A percentile compares a stretch with the other conserved stretches of the same genome.
phyloP scores from a whole-genome alignment of 1,284 basidiomycete genomes.

The Vanrija sp. region DNA sequence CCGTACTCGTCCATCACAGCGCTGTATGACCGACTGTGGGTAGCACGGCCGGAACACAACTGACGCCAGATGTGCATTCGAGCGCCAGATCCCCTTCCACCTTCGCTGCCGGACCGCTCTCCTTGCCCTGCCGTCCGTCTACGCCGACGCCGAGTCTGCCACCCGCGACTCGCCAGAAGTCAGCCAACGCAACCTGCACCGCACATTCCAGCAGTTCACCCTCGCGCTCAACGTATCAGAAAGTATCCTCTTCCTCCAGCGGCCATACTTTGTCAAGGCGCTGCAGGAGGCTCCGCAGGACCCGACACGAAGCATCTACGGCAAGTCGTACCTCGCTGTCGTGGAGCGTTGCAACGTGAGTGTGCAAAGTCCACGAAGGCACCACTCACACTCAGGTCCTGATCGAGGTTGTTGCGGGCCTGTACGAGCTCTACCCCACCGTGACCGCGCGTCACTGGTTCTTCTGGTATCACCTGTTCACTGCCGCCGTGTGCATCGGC shows the following conservation, averaged over 20 bases:
- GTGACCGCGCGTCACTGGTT: slow-evolving; percentile 35
- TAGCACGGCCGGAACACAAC: not conserved
- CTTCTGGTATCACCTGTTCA: slow-evolving; percentile 38
- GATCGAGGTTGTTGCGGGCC: slow-evolving; percentile 23
- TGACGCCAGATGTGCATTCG: slow-evolving; percentile 18
- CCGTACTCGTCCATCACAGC: slow-evolving; percentile 19
- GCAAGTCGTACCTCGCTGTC: slow-evolving; percentile 27
- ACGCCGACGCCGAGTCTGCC: slow-evolving; percentile 23
- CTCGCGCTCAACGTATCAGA: slow-evolving; percentile 31
- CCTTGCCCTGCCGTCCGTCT: slow-evolving; percentile 21
- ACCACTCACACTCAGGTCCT: slow-evolving; percentile 7
- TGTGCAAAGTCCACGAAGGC: not conserved
- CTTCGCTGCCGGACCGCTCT: slow-evolving; percentile 30
- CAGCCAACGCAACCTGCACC: slow-evolving; percentile 19
- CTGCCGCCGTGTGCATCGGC: slow-evolving; percentile 31
- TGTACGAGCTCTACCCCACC: slow-evolving; percentile 27
- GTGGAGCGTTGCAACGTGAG: slow-evolving; percentile 32
- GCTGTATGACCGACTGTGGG: slow-evolving; percentile 24
- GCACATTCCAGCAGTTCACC: slow-evolving; percentile 32
- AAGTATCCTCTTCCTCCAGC: slow-evolving; percentile 27
- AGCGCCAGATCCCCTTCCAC: slow-evolving; percentile 25
- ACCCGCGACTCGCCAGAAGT: slow-evolving; percentile 21
- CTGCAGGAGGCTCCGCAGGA: slow-evolving; percentile 23
- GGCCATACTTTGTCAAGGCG: slow-evolving; percentile 34
- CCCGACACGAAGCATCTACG: slow-evolving; percentile 22